Base-by-base conservation (phyloP, 2,329 filamentous ascomycete species). In the Achaetomium macrosporum region DNA sequence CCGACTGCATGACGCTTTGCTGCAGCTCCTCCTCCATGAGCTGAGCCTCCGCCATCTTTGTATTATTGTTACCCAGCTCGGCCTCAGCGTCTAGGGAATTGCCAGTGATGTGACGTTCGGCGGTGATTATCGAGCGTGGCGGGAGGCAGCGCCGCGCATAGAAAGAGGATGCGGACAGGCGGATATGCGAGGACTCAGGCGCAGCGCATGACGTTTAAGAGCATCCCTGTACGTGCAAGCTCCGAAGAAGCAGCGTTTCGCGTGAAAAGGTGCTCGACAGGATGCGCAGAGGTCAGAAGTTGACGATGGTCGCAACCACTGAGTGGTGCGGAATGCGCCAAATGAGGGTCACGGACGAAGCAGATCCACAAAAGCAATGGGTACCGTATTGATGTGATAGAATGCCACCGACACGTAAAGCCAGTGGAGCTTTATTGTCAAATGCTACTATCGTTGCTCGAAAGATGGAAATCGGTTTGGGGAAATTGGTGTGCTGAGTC, bases 21-120 rank as follows among this genome's bases (percentile, higher is more conserved):
- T 81, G 79, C 52, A 80, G 70, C 65, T 81, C 76, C 54, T 82
- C 78, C 64, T 81, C 74, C 69, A 78, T 80, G 46, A 75, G 69
- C 61, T 79, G 77, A 51, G 75, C 72, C 61, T 73, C 78, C 48
- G 73, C 67, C 75, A 79, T 79, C 17, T 48, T 57, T 31, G 41
- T 54, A 31, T 36, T 53, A 43, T 42, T 56, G 43, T 42, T 51
- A 31, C 50, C 51, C 44, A 53, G 20, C 31, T 35, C 35, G 42
- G 25, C 40, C 36, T 40, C 12, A 40, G 17, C 7, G 39, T 17
- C 29, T 16, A 15, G 20, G 35, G 35, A 30, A 43, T 47, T 25
- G 46, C 42, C 36, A 13, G 44, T 30, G 15, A 42, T 31, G 45
- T 47, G 39, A 50, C 20, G 42, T 42, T 43, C 40, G 54, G 48